phyloP scores from a whole-genome alignment of 176 grass and related monocot genomes.

The Cocos nucifera region DNA sequence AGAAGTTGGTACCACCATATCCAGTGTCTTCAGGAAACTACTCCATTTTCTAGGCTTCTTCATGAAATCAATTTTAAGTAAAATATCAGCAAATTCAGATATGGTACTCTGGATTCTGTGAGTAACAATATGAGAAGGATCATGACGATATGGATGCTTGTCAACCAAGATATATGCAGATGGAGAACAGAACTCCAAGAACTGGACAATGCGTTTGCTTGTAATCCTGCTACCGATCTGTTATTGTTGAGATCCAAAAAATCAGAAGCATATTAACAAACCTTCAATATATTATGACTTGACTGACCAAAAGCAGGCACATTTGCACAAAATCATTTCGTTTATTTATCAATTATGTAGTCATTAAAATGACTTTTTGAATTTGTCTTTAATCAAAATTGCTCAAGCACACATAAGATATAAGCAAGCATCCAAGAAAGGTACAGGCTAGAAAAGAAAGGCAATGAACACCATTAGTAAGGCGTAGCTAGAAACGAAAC shows the following conservation, averaged over 20 bases:
- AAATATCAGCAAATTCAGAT: conserved; percentile 54
- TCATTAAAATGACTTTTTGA: too few relatives aligned
- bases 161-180: conserved; percentile 85
- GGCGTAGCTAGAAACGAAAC: too few relatives aligned
- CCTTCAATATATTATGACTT: background rate
- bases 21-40: conserved; percentile 52
- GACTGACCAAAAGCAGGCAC: background rate
- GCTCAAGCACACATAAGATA: too few relatives aligned
- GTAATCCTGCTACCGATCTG: conserved; percentile 94
- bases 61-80: conserved; percentile 34
- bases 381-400: too few relatives aligned
- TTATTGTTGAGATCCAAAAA: conserved; percentile 19
- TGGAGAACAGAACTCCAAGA: conserved; percentile 57
- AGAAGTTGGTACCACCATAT: conserved; percentile 50
- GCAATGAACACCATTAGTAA: too few relatives aligned
- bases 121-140: conserved; percentile 91
- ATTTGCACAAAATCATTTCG: background rate
- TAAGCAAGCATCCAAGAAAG: too few relatives aligned
- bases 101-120: conserved; percentile 71
- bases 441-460: too few relatives aligned
- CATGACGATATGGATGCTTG: conserved; percentile 68
- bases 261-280: background rate
- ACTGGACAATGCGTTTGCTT: conserved; percentile 70
- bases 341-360: too few relatives aligned
- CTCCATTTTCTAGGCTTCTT: conserved; percentile 47